phyloP scores from a whole-genome alignment of 331 rosid species.

The Saraca asoca region DNA sequence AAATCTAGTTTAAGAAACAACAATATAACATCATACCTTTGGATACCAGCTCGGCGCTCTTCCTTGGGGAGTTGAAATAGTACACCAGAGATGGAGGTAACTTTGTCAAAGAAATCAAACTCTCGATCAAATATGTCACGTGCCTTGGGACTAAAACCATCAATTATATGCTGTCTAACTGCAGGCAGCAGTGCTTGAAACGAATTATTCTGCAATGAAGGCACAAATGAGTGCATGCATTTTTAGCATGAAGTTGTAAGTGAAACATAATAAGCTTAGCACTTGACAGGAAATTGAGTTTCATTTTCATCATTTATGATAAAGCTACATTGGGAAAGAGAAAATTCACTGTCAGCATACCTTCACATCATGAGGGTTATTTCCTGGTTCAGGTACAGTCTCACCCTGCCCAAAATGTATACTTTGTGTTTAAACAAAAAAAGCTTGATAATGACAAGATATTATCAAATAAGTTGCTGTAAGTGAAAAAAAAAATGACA shows the following conservation, averaged over 20 bases:
- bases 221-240: conserved; percentile 26
- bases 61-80: conserved; percentile 85
- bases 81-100: conserved; percentile 91
- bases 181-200: conserved; percentile 79
- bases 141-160: conserved; percentile 78
- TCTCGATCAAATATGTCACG: conserved; percentile 76
- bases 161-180: conserved; percentile 80
- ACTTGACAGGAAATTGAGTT: conserved; percentile 17
- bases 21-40: conserved; percentile 52
- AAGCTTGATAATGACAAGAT: conserved; percentile 9
- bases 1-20: conserved; percentile 17
- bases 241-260: conserved; percentile 7
- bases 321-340: conserved; percentile 7
- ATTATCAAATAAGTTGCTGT: conserved; percentile 2
- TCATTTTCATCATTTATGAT: background rate
- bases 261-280: background rate
- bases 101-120: conserved; percentile 97
- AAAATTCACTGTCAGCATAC: conserved; percentile 45
- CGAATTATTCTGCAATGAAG: conserved; percentile 68
- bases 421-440: conserved; percentile 22
- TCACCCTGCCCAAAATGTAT: conserved; percentile 78
- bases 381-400: conserved; percentile 72
- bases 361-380: conserved; percentile 63
- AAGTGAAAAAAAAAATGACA: conserved; percentile 9
- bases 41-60: conserved; percentile 90